phyloP scores from a whole-genome alignment of 1,139 yeast species.

The Suhomyces choctaworum region DNA sequence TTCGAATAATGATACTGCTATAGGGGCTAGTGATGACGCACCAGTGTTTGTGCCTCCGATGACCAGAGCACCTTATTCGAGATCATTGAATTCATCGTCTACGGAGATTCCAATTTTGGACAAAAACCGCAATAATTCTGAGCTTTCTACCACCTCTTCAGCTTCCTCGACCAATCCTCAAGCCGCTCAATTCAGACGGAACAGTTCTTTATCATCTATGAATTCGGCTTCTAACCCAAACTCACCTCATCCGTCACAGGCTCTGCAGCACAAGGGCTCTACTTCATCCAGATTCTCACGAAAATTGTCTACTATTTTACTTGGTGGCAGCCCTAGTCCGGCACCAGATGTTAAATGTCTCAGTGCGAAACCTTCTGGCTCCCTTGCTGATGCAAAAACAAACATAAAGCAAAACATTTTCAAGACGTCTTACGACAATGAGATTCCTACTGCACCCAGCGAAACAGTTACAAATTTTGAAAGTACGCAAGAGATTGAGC shows the following conservation, averaged over 20 bases:
- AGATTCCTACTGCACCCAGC: constrained; percentile 7
- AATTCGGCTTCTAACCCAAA: constrained; percentile 6
- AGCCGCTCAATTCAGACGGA: constrained; percentile 14
- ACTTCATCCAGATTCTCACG: constrained; percentile 16
- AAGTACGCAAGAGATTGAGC: constrained; percentile 1
- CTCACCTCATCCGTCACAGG: constrained; percentile 3
- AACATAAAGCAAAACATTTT: constrained; percentile 4
- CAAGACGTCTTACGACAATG: constrained; percentile 11
- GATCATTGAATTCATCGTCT: constrained; percentile 1
- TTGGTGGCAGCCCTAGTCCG: constrained; percentile 10
- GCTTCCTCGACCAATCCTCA: constrained; percentile 6
- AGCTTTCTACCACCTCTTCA: constrained; percentile 10
- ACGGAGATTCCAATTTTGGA: constrained; percentile 3
- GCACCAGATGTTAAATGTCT: background rate
- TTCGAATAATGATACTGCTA: background rate
- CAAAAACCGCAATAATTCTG: constrained; percentile 10
- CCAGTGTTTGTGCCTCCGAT: background rate
- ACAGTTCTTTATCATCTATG: constrained; percentile 16
- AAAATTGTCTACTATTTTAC: constrained; percentile 18
- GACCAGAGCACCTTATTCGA: background rate
- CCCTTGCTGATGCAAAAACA: background rate
- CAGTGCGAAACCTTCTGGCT: background rate
- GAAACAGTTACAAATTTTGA: constrained; percentile 1
- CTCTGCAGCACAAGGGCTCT: constrained; percentile 4
- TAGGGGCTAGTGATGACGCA: background rate